Base-by-base conservation (phyloP, 805 yeast genomes). In the Cyberlindnera meyerae region DNA sequence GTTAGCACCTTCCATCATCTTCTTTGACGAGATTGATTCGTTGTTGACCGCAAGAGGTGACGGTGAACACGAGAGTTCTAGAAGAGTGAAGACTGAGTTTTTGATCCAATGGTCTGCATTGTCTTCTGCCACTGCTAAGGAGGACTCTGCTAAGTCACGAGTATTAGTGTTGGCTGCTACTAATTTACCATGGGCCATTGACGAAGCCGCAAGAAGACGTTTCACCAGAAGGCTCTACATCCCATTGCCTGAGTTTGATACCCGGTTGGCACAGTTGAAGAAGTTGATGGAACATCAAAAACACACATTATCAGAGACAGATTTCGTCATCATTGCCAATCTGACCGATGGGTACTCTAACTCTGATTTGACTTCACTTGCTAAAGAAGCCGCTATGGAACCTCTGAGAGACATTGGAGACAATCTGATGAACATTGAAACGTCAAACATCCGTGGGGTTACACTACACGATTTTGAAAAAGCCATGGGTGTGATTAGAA, bases 301-400 rank as follows among this genome's bases (percentile, higher is more conserved):
- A 37, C 82, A 86, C 54, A 76, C 81, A 0, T 59, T 90, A 14
- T 58, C 73, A 11, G 83, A 75, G 0, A 69, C 56, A 3, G 96
- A 89, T 44, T 73, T 77, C 43, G 70, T 71, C 8, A 64, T 65
- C 29, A 65, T 90, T 17, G 70, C 84, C 13, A 64, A 66, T 9
- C 57, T 83, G 49, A 88, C 97, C 0, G 77, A 78, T 6, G 90
- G 86, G 0, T 87, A 79, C 60, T 84, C 95, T n/a, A 96, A 96
- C 2, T 80, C 93, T 47, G 98, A 90, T 61, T 73, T 90, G 29
- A 88, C 97, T 0, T 89, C 96, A 1, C 61, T 90, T 42, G 95
- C 97, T 2, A 93, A 89, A 60, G 97, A 90, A 58, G 94, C 96
- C 3, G 97, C 98, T 1, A 89, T 90, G 97, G 96, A 96, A 1